Conservation (phyloP, 176 grass and related monocot species). For the Carex pumila region DNA sequence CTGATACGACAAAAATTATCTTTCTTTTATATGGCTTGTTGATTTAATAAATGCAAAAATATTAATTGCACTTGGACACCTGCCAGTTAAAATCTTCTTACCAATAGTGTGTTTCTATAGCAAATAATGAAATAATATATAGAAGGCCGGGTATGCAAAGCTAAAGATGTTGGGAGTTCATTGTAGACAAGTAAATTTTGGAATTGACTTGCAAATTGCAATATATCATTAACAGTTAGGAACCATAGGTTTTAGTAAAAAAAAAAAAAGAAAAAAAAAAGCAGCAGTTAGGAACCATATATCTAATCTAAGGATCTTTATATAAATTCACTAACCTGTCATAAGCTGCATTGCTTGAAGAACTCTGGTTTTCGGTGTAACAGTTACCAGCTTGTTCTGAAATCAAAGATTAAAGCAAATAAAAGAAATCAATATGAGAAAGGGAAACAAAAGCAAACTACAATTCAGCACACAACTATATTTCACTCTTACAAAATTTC, state of each 20-base stretch:
- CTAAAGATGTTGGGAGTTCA: neutral
- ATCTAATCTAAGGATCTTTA: neutral
- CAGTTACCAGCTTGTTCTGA: conserved; percentile 94
- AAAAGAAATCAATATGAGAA: neutral
- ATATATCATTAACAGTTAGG: neutral
- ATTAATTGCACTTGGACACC: neutral
- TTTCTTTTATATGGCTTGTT: neutral
- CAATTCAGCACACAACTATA: neutral
- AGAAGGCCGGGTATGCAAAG: neutral
- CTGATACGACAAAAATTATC: neutral
- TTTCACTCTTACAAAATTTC: neutral
- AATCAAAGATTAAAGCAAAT: neutral
- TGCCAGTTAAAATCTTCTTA: neutral
- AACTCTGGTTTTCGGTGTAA: conserved; percentile 70
- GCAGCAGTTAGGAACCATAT: too few relatives aligned
- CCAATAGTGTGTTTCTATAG: neutral
- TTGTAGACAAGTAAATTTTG: neutral
- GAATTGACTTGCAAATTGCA: neutral
- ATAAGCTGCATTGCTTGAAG: conserved; percentile 98
- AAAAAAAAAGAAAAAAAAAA: too few relatives aligned
- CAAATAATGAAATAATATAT: neutral
- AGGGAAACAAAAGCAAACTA: neutral
- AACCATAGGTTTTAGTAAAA: too few relatives aligned
- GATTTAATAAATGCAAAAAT: neutral
- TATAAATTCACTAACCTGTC: conserved; percentile 51